These are phyloP conservation scores for Plasmodium cynomolgi DNA, from an alignment of 169 alveolate genomes.

Conservation along the genomic window DNA sequence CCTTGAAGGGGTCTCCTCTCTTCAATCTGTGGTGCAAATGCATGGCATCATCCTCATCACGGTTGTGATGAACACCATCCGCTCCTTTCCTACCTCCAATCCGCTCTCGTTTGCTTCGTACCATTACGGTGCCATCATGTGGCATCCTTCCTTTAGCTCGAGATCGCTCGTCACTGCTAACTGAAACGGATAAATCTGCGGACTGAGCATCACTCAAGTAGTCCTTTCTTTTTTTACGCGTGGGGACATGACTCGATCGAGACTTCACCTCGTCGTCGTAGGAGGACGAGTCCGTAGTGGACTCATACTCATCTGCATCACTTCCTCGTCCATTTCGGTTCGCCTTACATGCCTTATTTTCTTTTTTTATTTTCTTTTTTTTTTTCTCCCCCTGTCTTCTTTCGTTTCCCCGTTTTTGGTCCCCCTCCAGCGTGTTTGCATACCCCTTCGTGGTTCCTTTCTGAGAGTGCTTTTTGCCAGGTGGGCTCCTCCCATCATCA, in stretches of 20 bases:
- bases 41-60: background rate
- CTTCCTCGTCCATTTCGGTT: background rate
- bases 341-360: background rate
- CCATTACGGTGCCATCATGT: background rate
- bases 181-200: background rate
- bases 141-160: background rate
- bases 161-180: background rate
- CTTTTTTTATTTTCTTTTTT: constrained; percentile 4
- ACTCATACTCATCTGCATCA: background rate
- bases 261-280: background rate
- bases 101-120: background rate
- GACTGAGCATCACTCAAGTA: background rate
- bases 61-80: background rate
- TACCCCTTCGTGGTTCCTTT: background rate
- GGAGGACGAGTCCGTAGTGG: background rate
- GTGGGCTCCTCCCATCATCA: background rate
- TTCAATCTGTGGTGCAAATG: background rate
- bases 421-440: background rate
- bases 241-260: background rate
- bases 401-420: background rate
- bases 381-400: background rate
- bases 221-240: background rate
- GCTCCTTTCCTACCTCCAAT: background rate
- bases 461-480: background rate
- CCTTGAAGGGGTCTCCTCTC: background rate